phyloP scores from a whole-genome alignment of 495 filamentous ascomycete species.

The Talaromyces thailandensis region DNA sequence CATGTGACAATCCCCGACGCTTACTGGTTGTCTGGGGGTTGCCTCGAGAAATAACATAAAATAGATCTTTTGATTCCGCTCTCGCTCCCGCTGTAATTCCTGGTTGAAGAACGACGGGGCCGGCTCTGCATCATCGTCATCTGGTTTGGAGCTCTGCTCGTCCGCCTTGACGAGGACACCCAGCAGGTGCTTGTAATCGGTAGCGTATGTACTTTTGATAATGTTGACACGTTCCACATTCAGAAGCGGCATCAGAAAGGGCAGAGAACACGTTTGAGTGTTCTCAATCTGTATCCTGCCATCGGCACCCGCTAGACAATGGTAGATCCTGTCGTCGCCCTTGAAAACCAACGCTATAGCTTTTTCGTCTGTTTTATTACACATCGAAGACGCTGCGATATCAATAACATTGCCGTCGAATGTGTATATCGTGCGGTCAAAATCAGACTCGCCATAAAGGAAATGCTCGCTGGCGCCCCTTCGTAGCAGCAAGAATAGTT shows the following conservation, averaged over 20 bases:
- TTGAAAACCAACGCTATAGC: slow-evolving; percentile 18
- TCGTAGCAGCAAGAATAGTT: slow-evolving; percentile 21
- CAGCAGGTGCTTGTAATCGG: background rate
- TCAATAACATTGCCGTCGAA: slow-evolving; percentile 17
- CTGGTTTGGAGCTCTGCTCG: background rate
- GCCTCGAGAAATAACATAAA: background rate
- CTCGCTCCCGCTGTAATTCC: background rate
- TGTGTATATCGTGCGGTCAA: slow-evolving; percentile 15
- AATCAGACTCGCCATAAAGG: slow-evolving; percentile 22
- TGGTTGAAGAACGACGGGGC: background rate
- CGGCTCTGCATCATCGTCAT: background rate
- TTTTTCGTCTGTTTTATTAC: background rate
- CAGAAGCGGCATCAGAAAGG: background rate
- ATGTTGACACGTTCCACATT: background rate
- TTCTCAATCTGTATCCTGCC: slow-evolving; percentile 9
- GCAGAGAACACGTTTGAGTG: slow-evolving; percentile 6
- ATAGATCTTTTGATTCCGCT: slow-evolving; percentile 5
- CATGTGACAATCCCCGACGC: background rate
- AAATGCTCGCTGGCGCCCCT: slow-evolving; percentile 17
- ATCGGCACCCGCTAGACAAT: slow-evolving; percentile 13
- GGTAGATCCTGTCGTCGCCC: slow-evolving; percentile 18
- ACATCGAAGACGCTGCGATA: slow-evolving; percentile 20
- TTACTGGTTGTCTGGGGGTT: background rate
- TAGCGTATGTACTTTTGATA: background rate
- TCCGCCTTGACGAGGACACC: background rate